Evolutionary conservation across 441 rosid genomes (phyloP).

Genomic region (Euphorbia schlechtendalii): DNA sequence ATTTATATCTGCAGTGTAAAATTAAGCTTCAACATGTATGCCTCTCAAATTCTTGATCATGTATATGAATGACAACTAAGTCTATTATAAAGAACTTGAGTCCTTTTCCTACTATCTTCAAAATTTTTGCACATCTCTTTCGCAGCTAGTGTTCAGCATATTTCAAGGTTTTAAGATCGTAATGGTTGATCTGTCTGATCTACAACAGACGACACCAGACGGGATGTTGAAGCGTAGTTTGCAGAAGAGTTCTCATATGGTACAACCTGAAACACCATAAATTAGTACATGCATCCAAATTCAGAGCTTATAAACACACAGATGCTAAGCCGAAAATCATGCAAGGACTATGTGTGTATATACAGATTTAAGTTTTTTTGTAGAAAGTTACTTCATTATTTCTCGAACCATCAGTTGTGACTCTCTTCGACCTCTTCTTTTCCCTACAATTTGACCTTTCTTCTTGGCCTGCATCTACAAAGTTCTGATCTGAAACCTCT

Average conservation of each 20-base stretch:
- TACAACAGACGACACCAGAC: slow-evolving; percentile 16
- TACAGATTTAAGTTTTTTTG: background rate
- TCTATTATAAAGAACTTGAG: background rate
- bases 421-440: slow-evolving; percentile 26
- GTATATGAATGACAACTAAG: too few species aligned
- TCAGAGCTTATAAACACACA: background rate
- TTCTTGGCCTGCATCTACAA: slow-evolving; percentile 38
- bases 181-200: slow-evolving; percentile 12
- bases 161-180: slow-evolving; percentile 13
- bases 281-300: background rate
- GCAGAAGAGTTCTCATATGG: slow-evolving; percentile 8
- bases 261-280: slow-evolving; percentile 7
- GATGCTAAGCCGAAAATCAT: background rate
- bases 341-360: background rate
- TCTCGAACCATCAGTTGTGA: slow-evolving; percentile 20
- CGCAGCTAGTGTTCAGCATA: slow-evolving; percentile 5
- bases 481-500: slow-evolving; percentile 84
- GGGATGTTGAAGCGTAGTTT: slow-evolving; percentile 14
- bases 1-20: background rate
- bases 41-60: too few species aligned
- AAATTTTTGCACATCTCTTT: background rate
- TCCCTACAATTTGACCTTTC: slow-evolving; percentile 19
- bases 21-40: background rate
- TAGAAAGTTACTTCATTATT: slow-evolving; percentile 29
- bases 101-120: background rate